Percentiles rank a stretch among this genome's conserved stretches.
These are phyloP conservation scores for Globisporangium carolinianum DNA, from an alignment of 352 stramenopile species.

Conservation along the genomic window DNA sequence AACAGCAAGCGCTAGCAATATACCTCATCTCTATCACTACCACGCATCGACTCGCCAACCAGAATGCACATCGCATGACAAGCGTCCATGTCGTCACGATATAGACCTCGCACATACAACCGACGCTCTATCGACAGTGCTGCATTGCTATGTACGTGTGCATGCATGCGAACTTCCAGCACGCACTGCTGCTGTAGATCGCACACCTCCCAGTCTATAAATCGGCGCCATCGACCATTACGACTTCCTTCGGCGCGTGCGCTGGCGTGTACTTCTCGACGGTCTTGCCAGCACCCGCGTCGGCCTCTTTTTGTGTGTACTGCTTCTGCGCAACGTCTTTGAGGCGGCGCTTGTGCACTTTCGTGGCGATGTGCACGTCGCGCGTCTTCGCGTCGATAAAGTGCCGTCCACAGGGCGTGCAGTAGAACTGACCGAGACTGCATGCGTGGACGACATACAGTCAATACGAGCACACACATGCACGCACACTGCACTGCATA, in stretches of 20 bases:
- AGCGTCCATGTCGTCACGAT: no score
- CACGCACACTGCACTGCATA: background rate
- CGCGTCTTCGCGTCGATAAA: constrained; percentile 80
- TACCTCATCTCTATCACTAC: no score
- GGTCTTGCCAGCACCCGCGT: constrained; percentile 60
- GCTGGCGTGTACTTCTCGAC: constrained; percentile 67
- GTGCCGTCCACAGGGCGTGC: constrained; percentile 78
- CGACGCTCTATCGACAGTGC: background rate
- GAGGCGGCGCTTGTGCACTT: constrained; percentile 84
- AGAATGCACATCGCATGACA: no score
- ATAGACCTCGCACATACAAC: no score
- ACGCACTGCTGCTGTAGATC: background rate
- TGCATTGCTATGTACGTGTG: background rate
- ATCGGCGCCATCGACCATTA: constrained; percentile 51
- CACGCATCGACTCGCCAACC: no score
- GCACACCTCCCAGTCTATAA: constrained; percentile 25
- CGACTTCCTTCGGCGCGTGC: constrained; percentile 32
- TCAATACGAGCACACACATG: constrained; percentile 1
- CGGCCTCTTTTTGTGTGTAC: constrained; percentile 83
- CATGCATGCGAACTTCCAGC: background rate
- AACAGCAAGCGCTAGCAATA: no score
- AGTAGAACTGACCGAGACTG: constrained; percentile 85
- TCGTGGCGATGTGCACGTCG: constrained; percentile 73
- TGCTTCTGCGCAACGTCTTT: constrained; percentile 88
- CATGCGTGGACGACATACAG: background rate